Conservation (phyloP, 2,329 filamentous ascomycete genomes). For the Epichloe hybrida region DNA sequence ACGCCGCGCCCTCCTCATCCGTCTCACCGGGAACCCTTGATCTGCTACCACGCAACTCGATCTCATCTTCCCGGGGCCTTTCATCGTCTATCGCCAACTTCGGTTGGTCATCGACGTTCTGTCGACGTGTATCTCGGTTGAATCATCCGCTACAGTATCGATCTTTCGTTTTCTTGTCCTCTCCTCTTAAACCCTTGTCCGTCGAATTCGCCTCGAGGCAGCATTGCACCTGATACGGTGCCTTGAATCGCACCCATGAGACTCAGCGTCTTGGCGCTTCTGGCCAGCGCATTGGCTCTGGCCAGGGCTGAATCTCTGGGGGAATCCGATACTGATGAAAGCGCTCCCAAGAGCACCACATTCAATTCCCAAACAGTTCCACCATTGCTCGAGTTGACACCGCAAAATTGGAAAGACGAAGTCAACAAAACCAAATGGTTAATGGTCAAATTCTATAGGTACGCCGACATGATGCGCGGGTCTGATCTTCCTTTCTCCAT, state of each 20-base stretch:
- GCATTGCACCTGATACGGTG: conserved; percentile 1
- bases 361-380: conserved; percentile 58
- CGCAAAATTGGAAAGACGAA: conserved; percentile 42
- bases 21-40: neutral
- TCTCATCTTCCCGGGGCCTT: neutral
- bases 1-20: neutral
- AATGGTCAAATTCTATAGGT: conserved; percentile 57
- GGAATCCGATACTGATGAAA: conserved; percentile 22
- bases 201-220: neutral
- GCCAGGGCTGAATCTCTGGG: conserved; percentile 17
- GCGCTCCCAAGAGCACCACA: conserved; percentile 28
- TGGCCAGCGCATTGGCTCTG: conserved; percentile 28
- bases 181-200: neutral
- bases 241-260: conserved; percentile 16
- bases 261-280: conserved; percentile 27
- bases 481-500: conserved; percentile 6
- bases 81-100: neutral
- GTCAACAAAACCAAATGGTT: conserved; percentile 39
- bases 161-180: neutral
- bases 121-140: neutral
- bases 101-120: neutral
- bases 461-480: conserved; percentile 5
- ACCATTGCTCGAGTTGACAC: conserved; percentile 46
- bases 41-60: neutral
- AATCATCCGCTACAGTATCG: neutral